Evolutionary conservation across 441 rosid genomes (phyloP).

Genomic region (Geranium incanum): DNA sequence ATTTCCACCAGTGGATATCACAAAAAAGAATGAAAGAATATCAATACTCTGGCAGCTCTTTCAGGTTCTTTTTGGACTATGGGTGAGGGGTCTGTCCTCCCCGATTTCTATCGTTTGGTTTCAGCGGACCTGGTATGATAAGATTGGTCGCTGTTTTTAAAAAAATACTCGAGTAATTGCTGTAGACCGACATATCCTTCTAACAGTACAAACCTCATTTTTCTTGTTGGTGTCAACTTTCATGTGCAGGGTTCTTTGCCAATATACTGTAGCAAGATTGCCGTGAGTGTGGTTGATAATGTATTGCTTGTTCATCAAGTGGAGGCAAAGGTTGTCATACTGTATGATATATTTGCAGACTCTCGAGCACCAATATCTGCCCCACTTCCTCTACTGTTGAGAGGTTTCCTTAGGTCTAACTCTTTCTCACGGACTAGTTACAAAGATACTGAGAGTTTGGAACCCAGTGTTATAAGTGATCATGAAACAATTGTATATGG

Average conservation of each 20-base stretch:
- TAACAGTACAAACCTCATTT: conserved; percentile 10
- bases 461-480: conserved; percentile 38
- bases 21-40: too few relatives aligned
- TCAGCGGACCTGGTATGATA: too few relatives aligned
- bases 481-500: conserved; percentile 58
- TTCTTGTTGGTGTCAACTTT: conserved; percentile 7
- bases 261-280: conserved; percentile 76
- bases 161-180: background rate
- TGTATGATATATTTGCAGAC: conserved; percentile 81
- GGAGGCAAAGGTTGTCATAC: conserved; percentile 86
- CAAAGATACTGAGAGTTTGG: conserved; percentile 48
- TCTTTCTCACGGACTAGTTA: conserved; percentile 38
- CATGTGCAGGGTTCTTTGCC: conserved; percentile 85
- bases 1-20: background rate
- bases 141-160: too few relatives aligned
- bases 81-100: too few relatives aligned
- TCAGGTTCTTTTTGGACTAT: too few relatives aligned
- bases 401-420: conserved; percentile 59
- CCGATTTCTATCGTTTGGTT: too few relatives aligned
- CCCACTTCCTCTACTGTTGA: conserved; percentile 81
- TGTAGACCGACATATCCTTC: background rate
- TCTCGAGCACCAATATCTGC: conserved; percentile 97
- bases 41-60: too few relatives aligned
- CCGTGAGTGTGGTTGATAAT: conserved; percentile 83
- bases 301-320: conserved; percentile 94